These are phyloP conservation scores for Stagonosporopsis chrysanthemi DNA, from an alignment of 2,329 filamentous ascomycete genomes.

Conservation along the genomic window DNA sequence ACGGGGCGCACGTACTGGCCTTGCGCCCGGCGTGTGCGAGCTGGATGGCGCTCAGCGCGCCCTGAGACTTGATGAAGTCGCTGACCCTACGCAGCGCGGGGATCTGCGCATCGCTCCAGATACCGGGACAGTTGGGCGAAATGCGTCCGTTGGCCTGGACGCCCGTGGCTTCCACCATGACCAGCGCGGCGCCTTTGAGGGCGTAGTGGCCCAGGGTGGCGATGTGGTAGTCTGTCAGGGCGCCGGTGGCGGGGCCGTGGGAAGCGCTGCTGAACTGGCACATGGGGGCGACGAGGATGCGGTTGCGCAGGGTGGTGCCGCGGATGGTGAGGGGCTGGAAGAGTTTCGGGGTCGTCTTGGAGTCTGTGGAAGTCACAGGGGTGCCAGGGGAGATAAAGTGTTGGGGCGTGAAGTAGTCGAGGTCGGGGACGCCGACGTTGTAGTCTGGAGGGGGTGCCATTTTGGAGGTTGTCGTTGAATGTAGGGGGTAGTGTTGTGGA, in stretches of 20 bases:
- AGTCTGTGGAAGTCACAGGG: conserved; percentile 18
- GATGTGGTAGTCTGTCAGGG: conserved; percentile 50
- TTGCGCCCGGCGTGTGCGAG: conserved; percentile 49
- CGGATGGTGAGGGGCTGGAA: conserved; percentile 50
- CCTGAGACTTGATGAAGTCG: conserved; percentile 49
- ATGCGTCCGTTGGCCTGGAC: conserved; percentile 49
- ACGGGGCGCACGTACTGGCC: conserved; percentile 42
- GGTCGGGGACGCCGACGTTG: conserved; percentile 34
- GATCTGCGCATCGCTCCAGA: conserved; percentile 50
- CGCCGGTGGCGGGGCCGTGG: conserved; percentile 46
- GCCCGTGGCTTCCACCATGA: conserved; percentile 49
- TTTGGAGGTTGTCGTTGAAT: neutral
- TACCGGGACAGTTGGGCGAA: conserved; percentile 46
- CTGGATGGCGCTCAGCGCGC: conserved; percentile 42
- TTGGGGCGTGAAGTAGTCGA: conserved; percentile 57
- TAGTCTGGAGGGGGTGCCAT: conserved; percentile 33
- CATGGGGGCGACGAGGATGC: conserved; percentile 51
- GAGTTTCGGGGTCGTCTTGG: conserved; percentile 36
- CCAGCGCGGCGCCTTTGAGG: conserved; percentile 46
- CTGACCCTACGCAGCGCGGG: conserved; percentile 40
- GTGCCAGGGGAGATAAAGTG: conserved; percentile 54
- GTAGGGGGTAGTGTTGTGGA: neutral
- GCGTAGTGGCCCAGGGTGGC: conserved; percentile 50
- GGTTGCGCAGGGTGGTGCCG: conserved; percentile 45
- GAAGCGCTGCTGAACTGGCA: conserved; percentile 47